Evolutionary conservation across 345 rosid genomes (phyloP).

Genomic region (Lagerstroemia speciosa): DNA sequence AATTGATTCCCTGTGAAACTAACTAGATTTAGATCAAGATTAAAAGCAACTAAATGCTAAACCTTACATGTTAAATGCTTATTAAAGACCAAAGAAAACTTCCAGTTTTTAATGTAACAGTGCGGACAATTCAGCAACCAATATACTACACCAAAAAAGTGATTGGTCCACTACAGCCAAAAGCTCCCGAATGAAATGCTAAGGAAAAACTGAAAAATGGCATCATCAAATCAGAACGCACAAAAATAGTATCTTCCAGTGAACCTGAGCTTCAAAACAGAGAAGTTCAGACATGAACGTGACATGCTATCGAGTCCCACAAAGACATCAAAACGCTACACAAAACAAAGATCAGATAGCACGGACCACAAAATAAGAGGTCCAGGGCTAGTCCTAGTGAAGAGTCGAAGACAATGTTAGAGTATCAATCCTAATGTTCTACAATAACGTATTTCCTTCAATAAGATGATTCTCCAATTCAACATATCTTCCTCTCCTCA

Average conservation of each 20-base stretch:
- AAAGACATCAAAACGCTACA: slow-evolving; percentile 12
- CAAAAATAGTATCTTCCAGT: too few species aligned
- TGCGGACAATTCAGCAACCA: neutral
- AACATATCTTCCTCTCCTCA: neutral
- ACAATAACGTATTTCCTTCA: neutral
- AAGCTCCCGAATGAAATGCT: neutral
- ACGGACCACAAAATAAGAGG: slow-evolving; percentile 8
- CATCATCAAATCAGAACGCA: too few species aligned
- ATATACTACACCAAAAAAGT: neutral
- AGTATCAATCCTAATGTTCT: neutral
- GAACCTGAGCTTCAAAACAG: too few species aligned
- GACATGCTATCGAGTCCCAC: slow-evolving; percentile 13
- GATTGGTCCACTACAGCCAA: neutral
- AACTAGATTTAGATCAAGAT: neutral
- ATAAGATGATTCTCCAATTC: neutral
- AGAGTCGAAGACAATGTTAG: neutral
- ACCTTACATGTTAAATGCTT: neutral
- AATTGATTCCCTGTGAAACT: neutral
- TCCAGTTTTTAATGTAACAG: neutral
- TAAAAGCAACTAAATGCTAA: neutral
- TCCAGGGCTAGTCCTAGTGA: neutral
- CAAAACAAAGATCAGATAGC: slow-evolving; percentile 10
- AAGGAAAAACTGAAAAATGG: neutral
- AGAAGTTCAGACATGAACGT: slow-evolving; percentile 7
- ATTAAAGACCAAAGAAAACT: neutral